These are phyloP conservation scores for Phytophthora pistaciae DNA, from an alignment of 352 stramenopile genomes.

Conservation along the genomic window DNA sequence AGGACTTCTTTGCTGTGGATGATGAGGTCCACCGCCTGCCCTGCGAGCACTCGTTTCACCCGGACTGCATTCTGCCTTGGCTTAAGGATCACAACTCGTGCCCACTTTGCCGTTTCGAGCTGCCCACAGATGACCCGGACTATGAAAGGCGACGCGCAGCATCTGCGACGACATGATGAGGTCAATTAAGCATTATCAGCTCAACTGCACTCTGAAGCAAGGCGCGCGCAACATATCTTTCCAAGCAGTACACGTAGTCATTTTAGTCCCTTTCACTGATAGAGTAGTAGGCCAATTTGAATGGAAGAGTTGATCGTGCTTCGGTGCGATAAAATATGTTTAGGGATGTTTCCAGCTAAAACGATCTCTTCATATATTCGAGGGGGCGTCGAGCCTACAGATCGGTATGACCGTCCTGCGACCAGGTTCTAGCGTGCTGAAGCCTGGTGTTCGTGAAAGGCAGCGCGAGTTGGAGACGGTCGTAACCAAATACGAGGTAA, in stretches of 20 bases:
- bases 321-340: constrained; percentile 7
- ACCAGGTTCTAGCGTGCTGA: constrained; percentile 30
- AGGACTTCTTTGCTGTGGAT: constrained; percentile 84
- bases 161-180: constrained; percentile 30
- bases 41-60: constrained; percentile 83
- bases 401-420: constrained; percentile 13
- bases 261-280: constrained; percentile 37
- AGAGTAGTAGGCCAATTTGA: constrained; percentile 37
- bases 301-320: constrained; percentile 22
- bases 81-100: constrained; percentile 92
- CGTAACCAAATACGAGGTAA: constrained; percentile 58
- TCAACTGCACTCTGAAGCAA: constrained; percentile 15
- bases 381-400: constrained; percentile 1
- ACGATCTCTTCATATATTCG: background rate
- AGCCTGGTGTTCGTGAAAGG: constrained; percentile 33
- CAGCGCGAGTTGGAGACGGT: constrained; percentile 40
- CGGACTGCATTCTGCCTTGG: constrained; percentile 89
- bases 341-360: no score
- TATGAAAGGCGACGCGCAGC: constrained; percentile 71
- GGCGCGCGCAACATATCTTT: constrained; percentile 20
- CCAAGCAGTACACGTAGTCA: constrained; percentile 27
- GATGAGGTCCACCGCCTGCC: constrained; percentile 81
- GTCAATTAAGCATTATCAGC: constrained; percentile 9
- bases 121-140: constrained; percentile 86
- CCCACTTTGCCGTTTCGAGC: constrained; percentile 84